Conservation (phyloP, 2,329 filamentous ascomycete species). For the Ascochyta clinopodiicola region DNA sequence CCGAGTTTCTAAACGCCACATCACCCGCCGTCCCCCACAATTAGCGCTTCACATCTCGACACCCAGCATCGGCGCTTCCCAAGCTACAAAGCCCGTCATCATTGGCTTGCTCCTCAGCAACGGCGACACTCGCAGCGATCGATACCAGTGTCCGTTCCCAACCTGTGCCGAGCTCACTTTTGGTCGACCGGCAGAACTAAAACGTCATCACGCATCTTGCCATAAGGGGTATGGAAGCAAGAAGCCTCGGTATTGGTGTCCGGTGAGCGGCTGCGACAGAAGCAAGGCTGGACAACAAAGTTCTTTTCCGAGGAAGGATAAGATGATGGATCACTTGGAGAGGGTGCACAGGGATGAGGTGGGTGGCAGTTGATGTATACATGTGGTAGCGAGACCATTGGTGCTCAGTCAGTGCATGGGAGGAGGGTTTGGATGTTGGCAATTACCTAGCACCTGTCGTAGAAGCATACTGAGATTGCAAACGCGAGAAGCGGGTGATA, state of each 20-base stretch:
- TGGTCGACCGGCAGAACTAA: conserved; percentile 8
- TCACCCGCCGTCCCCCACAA: no score
- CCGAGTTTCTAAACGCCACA: no score
- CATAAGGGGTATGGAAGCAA: neutral
- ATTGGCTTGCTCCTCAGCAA: neutral
- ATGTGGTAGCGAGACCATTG: neutral
- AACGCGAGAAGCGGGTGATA: neutral
- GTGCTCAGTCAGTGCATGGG: conserved; percentile 7
- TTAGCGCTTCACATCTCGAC: no score
- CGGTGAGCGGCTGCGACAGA: conserved; percentile 2
- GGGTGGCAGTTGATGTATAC: neutral
- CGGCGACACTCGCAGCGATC: neutral
- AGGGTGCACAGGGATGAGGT: conserved; percentile 8
- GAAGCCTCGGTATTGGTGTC: conserved; percentile 12
- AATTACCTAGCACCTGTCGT: conserved; percentile 15
- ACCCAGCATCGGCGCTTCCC: neutral
- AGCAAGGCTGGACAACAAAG: neutral
- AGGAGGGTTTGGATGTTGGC: conserved; percentile 5
- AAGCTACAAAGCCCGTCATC: neutral
- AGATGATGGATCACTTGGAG: conserved; percentile 19
- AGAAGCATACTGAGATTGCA: conserved; percentile 2
- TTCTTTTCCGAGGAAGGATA: conserved; percentile 15
- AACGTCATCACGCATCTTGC: conserved; percentile 5
- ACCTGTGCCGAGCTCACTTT: conserved; percentile 3
- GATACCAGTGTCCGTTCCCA: conserved; percentile 6